Evolutionary conservation across 2,329 filamentous ascomycete species (phyloP).

Genomic region (Lachnellula willkommii): DNA sequence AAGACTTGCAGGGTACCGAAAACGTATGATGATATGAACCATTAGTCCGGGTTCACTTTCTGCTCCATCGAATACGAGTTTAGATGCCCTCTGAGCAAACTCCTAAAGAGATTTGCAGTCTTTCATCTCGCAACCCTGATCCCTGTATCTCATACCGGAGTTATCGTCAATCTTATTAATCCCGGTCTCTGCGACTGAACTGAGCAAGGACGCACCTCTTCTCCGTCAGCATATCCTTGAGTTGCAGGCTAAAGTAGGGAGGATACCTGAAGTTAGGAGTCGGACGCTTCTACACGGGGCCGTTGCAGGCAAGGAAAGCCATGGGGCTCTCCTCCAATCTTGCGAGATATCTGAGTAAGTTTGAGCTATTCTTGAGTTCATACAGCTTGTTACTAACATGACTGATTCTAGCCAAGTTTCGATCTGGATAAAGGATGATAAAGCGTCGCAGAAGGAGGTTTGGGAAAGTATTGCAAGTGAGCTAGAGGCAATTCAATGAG

Average conservation of each 20-base stretch:
- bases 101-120: slow-evolving; percentile 40
- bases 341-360: slow-evolving; percentile 16
- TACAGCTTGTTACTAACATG: neutral
- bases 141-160: slow-evolving; percentile 24
- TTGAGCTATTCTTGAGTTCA: neutral
- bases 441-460: slow-evolving; percentile 22
- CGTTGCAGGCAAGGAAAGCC: slow-evolving; percentile 25
- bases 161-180: slow-evolving; percentile 25
- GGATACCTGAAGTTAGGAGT: slow-evolving; percentile 30
- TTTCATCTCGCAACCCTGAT: slow-evolving; percentile 19
- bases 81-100: slow-evolving; percentile 40
- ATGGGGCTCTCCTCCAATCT: slow-evolving; percentile 17
- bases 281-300: slow-evolving; percentile 28
- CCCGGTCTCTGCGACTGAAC: slow-evolving; percentile 30
- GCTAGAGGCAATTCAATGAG: slow-evolving; percentile 28
- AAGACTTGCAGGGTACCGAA: slow-evolving; percentile 8
- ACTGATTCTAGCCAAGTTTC: slow-evolving; percentile 4
- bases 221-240: slow-evolving; percentile 9
- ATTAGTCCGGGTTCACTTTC: slow-evolving; percentile 16
- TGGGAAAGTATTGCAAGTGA: slow-evolving; percentile 29
- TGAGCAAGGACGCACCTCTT: slow-evolving; percentile 19
- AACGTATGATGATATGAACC: slow-evolving; percentile 6
- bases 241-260: slow-evolving; percentile 14
- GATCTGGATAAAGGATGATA: slow-evolving; percentile 24
- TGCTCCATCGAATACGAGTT: slow-evolving; percentile 26